These are phyloP conservation scores for Vicia faba DNA, from an alignment of 306 rosid species.

Conservation along the genomic window DNA sequence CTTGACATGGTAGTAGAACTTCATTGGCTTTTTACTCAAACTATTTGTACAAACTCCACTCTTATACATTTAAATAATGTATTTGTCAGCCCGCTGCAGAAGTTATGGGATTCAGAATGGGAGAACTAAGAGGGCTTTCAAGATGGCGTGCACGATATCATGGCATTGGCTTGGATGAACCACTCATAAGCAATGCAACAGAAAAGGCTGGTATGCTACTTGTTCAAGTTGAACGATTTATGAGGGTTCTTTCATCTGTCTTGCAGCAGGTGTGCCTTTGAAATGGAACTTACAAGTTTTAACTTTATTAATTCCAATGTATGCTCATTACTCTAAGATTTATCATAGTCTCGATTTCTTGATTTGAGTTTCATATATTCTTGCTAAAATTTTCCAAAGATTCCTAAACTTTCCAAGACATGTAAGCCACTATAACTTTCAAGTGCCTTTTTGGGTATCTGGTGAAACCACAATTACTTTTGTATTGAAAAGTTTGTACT, in stretches of 20 bases:
- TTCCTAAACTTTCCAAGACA: conserved; percentile 6
- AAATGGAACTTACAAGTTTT: conserved; percentile 26
- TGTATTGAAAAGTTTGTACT: conserved; percentile 1
- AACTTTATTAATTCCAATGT: conserved; percentile 27
- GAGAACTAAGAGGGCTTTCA: conserved; percentile 93
- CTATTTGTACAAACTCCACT: conserved; percentile 27
- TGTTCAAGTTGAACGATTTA: conserved; percentile 90
- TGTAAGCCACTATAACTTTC: conserved; percentile 23
- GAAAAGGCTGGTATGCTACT: conserved; percentile 96
- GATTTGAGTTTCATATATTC: conserved; percentile 24
- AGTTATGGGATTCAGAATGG: conserved; percentile 91
- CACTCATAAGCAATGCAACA: conserved; percentile 67
- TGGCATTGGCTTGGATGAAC: conserved; percentile 83
- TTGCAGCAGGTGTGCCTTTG: conserved; percentile 82
- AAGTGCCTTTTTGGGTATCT: conserved; percentile 26
- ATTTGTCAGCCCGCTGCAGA: conserved; percentile 86
- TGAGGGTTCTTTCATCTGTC: conserved; percentile 90
- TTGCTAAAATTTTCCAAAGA: conserved; percentile 7
- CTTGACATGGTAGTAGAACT: conserved; percentile 22
- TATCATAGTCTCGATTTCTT: background rate
- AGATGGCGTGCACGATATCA: conserved; percentile 88
- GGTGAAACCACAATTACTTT: conserved; percentile 7
- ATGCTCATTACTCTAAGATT: conserved; percentile 26
- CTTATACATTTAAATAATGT: conserved; percentile 20
- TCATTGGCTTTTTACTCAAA: conserved; percentile 20